Evolutionary conservation across 176 grass and related monocot genomes (phyloP).

Genomic region (Triticum monococcum): DNA sequence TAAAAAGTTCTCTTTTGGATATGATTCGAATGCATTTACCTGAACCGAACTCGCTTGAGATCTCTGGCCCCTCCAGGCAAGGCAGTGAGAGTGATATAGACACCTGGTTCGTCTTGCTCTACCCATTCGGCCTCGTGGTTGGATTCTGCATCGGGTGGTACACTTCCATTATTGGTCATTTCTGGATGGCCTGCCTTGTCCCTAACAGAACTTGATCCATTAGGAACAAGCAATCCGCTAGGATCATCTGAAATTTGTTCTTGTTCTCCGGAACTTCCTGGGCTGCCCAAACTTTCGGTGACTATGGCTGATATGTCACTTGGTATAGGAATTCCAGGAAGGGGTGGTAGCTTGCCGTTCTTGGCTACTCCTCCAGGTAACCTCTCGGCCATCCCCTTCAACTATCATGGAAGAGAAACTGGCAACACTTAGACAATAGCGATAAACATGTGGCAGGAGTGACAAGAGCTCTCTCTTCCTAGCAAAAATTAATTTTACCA

Average conservation of each 20-base stretch:
- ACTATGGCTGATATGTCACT: conserved; percentile 43
- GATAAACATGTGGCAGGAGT: neutral
- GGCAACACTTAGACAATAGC: conserved; percentile 11
- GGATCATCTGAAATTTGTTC: conserved; percentile 55
- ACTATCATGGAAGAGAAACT: conserved; percentile 41
- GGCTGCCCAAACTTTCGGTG: conserved; percentile 51
- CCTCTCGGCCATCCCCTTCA: conserved; percentile 89
- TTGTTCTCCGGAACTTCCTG: conserved; percentile 49
- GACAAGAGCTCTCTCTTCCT: neutral
- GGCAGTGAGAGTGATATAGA: conserved; percentile 88
- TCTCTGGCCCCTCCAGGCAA: conserved; percentile 82
- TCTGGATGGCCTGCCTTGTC: conserved; percentile 48
- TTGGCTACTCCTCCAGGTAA: conserved; percentile 65
- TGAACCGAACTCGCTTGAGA: conserved; percentile 93
- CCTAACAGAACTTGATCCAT: conserved; percentile 61
- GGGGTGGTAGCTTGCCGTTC: conserved; percentile 58
- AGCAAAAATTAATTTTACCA: neutral
- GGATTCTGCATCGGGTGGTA: conserved; percentile 41
- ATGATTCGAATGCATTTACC: conserved; percentile 46
- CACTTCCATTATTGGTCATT: conserved; percentile 66
- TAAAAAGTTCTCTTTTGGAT: neutral
- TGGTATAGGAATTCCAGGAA: conserved; percentile 45
- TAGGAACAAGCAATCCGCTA: conserved; percentile 50
- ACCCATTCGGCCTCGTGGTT: conserved; percentile 85
- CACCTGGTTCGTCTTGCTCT: conserved; percentile 90